phyloP scores from a whole-genome alignment of 2,329 filamentous ascomycete species.

The Colletotrichum salicis region DNA sequence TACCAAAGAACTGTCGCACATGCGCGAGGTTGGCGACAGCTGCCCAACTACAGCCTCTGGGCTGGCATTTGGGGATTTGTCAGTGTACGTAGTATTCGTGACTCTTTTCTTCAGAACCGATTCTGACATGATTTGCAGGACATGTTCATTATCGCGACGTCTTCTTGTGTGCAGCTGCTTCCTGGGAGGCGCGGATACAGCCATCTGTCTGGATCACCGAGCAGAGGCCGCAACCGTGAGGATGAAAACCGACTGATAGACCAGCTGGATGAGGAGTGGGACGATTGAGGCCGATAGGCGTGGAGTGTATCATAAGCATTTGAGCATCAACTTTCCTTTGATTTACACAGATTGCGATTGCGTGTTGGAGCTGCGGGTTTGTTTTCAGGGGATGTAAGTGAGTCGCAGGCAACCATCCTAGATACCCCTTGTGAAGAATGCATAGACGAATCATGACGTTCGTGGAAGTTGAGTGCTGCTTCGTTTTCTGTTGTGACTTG shows the following conservation, averaged over 20 bases:
- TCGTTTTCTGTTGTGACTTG: not conserved
- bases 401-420: constrained; percentile 31
- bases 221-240: constrained; percentile 67
- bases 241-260: constrained; percentile 96
- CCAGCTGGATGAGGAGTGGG: constrained; percentile 97
- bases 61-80: constrained; percentile 86
- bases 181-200: constrained; percentile 75
- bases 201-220: constrained; percentile 67
- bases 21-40: constrained; percentile 92
- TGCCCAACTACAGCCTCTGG: constrained; percentile 96
- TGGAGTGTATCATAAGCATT: not conserved
- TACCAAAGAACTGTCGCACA: constrained; percentile 96
- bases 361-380: not conserved
- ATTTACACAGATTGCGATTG: not conserved
- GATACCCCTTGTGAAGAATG: constrained; percentile 31
- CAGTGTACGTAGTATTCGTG: constrained; percentile 64
- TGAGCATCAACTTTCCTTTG: not conserved
- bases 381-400: constrained; percentile 16
- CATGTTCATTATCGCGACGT: constrained; percentile 74
- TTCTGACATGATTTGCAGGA: constrained; percentile 55
- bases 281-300: constrained; percentile 66
- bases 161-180: constrained; percentile 74
- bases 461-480: not conserved
- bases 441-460: constrained; percentile 28
- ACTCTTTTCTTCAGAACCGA: constrained; percentile 36